These are phyloP conservation scores for Globisporangium irregulare DNA, from an alignment of 352 stramenopile genomes.

Conservation along the genomic window DNA sequence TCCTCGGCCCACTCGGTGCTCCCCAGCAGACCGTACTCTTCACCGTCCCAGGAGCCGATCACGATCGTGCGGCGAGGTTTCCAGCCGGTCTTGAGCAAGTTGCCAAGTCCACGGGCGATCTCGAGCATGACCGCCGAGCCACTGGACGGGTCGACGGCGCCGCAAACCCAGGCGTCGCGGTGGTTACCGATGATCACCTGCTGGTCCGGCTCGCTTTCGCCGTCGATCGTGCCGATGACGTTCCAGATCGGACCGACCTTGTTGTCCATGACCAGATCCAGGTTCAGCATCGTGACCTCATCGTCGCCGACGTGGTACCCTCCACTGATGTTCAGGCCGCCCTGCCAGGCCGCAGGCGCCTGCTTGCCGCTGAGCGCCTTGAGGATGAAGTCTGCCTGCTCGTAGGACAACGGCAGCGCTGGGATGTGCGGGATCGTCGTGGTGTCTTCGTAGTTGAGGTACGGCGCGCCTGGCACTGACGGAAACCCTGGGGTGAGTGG, in stretches of 20 bases:
- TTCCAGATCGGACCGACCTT: slow-evolving; percentile 85
- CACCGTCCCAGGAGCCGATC: slow-evolving; percentile 81
- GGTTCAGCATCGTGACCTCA: slow-evolving; percentile 51
- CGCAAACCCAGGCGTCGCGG: slow-evolving; percentile 90
- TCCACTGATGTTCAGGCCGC: slow-evolving; percentile 45
- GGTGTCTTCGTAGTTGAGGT: slow-evolving; percentile 40
- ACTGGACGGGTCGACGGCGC: slow-evolving; percentile 81
- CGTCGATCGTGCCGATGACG: slow-evolving; percentile 81
- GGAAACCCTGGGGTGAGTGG: slow-evolving; percentile 51
- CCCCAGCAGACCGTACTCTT: slow-evolving; percentile 82
- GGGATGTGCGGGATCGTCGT: slow-evolving; percentile 68
- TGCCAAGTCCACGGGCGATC: slow-evolving; percentile 68
- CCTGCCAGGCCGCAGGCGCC: slow-evolving; percentile 57
- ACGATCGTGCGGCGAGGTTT: slow-evolving; percentile 68
- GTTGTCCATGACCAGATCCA: slow-evolving; percentile 81
- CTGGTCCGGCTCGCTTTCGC: slow-evolving; percentile 50
- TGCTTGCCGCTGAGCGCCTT: slow-evolving; percentile 52
- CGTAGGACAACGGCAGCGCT: slow-evolving; percentile 73
- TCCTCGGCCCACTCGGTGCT: slow-evolving; percentile 84
- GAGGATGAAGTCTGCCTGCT: slow-evolving; percentile 77
- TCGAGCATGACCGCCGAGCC: slow-evolving; percentile 81
- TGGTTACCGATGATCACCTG: slow-evolving; percentile 90
- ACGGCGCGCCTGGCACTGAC: slow-evolving; percentile 39
- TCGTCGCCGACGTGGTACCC: slow-evolving; percentile 79
- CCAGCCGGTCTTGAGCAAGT: slow-evolving; percentile 68